These are phyloP conservation scores for Neurospora tetraspora DNA, from an alignment of 495 filamentous ascomycete species.

Conservation along the genomic window DNA sequence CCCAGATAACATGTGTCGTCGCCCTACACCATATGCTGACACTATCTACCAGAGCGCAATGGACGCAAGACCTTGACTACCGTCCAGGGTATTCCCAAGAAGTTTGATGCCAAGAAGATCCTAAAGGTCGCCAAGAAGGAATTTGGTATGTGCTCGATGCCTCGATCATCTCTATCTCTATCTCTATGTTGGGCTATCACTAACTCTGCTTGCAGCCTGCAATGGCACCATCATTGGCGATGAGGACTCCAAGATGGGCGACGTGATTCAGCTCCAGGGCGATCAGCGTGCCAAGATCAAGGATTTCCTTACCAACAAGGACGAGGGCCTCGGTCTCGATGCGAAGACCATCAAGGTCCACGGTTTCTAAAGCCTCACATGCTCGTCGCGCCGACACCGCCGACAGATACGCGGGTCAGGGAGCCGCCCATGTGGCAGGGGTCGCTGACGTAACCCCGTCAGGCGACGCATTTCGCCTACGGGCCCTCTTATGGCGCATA, in stretches of 20 bases:
- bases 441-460: background rate
- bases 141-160: slow-evolving; percentile 59
- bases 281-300: slow-evolving; percentile 98
- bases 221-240: slow-evolving; percentile 99
- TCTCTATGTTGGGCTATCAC: background rate
- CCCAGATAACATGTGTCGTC: slow-evolving; percentile 4
- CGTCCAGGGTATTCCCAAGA: slow-evolving; percentile 94
- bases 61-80: slow-evolving; percentile 99
- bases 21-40: background rate
- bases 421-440: slow-evolving; percentile 8
- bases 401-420: slow-evolving; percentile 4
- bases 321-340: slow-evolving; percentile 82
- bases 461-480: background rate
- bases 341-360: slow-evolving; percentile 96
- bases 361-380: slow-evolving; percentile 55
- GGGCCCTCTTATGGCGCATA: slow-evolving; percentile 10
- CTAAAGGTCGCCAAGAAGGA: slow-evolving; percentile 99
- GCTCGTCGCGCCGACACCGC: slow-evolving; percentile 21
- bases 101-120: slow-evolving; percentile 99
- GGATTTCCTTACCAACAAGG: slow-evolving; percentile 93
- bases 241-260: slow-evolving; percentile 76
- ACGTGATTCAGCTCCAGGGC: slow-evolving; percentile 99
- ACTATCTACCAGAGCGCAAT: slow-evolving; percentile 74
- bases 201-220: slow-evolving; percentile 56
- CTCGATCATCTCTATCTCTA: background rate